These are phyloP conservation scores for Multifurca ochricompacta DNA, from an alignment of 768 basidiomycete species.

Conservation along the genomic window DNA sequence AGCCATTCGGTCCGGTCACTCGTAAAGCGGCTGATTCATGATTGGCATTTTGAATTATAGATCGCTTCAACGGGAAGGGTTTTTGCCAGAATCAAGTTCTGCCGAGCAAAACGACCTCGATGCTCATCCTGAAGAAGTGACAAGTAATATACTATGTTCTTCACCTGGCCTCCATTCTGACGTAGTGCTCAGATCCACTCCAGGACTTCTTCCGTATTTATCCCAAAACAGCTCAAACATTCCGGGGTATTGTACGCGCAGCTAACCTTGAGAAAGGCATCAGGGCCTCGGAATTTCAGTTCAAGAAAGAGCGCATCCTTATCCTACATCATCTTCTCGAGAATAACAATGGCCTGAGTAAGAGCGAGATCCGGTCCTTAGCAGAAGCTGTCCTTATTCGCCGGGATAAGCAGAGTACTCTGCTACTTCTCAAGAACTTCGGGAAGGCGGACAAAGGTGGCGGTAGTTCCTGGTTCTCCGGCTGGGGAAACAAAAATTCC, in stretches of 20 bases:
- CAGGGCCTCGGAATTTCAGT: background rate
- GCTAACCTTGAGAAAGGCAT: constrained; percentile 5
- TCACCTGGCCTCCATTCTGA: background rate
- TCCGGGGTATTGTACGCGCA: background rate
- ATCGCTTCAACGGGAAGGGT: background rate
- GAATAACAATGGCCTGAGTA: background rate
- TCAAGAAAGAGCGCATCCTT: constrained; percentile 3
- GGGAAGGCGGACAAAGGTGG: background rate
- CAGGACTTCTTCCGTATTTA: background rate
- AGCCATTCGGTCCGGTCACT: background rate
- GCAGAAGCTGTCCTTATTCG: background rate
- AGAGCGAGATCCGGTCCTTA: background rate
- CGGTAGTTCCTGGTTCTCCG: background rate
- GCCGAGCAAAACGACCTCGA: background rate
- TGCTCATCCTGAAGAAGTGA: background rate
- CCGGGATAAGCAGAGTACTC: background rate
- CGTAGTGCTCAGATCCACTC: background rate
- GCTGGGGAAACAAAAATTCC: background rate
- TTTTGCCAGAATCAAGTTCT: background rate
- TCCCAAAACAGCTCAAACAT: background rate
- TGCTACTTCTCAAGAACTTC: background rate
- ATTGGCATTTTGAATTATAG: background rate
- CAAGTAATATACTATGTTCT: background rate
- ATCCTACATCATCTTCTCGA: background rate
- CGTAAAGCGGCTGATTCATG: background rate